Conservation (phyloP, 2,329 filamentous ascomycete species). For the Cadophora malorum region DNA sequence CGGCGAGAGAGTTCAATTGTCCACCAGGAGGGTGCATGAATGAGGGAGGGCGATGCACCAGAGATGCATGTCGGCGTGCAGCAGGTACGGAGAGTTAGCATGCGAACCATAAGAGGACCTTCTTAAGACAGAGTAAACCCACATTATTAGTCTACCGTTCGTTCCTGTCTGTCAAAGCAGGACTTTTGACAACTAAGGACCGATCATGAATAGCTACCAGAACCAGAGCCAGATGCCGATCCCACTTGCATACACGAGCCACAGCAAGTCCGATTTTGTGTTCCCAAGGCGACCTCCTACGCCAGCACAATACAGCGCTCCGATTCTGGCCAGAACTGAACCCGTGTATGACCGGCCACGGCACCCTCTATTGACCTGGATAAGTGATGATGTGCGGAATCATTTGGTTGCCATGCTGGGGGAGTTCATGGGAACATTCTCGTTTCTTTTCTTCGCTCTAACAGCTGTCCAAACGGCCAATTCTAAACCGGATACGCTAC, state of each 20-base stretch:
- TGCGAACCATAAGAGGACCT: neutral
- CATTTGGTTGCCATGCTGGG: conserved; percentile 51
- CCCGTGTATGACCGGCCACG: neutral
- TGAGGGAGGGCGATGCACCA: neutral
- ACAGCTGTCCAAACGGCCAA: conserved; percentile 35
- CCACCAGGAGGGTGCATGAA: conserved; percentile 13
- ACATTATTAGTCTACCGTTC: neutral
- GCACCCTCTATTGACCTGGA: conserved; percentile 12
- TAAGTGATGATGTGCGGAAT: conserved; percentile 22
- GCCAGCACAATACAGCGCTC: conserved; percentile 5
- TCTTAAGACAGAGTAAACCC: conserved; percentile 12
- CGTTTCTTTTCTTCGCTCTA: conserved; percentile 42
- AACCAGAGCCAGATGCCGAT: conserved; percentile 16
- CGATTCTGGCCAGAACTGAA: neutral
- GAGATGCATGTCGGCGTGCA: conserved; percentile 13
- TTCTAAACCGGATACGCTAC: conserved; percentile 22
- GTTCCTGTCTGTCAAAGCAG: conserved; percentile 1
- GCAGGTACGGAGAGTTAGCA: conserved; percentile 11
- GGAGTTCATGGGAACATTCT: conserved; percentile 57
- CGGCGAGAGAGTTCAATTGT: conserved; percentile 1
- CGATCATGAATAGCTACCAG: conserved; percentile 13
- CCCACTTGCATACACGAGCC: conserved; percentile 9
- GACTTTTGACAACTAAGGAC: conserved; percentile 7
- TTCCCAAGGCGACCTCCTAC: conserved; percentile 9
- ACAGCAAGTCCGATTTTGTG: conserved; percentile 14